phyloP scores from a whole-genome alignment of 179 eudicot species.

The Carnegiea gigantea region DNA sequence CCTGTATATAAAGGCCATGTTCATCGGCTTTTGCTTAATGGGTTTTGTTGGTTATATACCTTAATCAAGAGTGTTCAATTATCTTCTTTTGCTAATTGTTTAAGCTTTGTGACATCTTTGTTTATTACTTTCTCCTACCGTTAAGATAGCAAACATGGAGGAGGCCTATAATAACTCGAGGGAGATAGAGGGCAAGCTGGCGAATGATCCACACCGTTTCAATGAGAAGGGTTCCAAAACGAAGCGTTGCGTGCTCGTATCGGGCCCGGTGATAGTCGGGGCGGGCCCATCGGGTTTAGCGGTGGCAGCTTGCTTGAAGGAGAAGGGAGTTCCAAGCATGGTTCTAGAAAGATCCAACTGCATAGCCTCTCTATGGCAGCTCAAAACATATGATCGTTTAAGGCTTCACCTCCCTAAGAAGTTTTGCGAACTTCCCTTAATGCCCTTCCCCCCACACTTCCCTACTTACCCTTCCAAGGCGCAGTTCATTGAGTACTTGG shows the following conservation, averaged over 20 bases:
- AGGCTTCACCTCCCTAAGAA: conserved; percentile 58
- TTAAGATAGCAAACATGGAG: conserved; percentile 14
- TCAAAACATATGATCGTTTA: conserved; percentile 52
- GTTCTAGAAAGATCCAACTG: conserved; percentile 47
- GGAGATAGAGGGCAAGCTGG: conserved; percentile 41
- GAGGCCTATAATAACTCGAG: conserved; percentile 18
- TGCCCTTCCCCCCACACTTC: conserved; percentile 46
- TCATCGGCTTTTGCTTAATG: not conserved
- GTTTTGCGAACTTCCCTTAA: conserved; percentile 50
- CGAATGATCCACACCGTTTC: conserved; percentile 28
- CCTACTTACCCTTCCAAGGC: conserved; percentile 48
- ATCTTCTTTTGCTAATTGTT: not conserved
- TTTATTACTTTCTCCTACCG: too few relatives aligned
- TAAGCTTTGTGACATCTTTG: too few relatives aligned
- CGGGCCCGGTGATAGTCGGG: conserved; percentile 56
- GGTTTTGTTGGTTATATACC: conserved; percentile 5
- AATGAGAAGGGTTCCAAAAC: not conserved
- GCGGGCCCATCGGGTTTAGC: conserved; percentile 68
- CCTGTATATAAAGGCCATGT: too few relatives aligned
- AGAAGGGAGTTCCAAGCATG: conserved; percentile 42
- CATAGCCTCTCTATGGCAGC: conserved; percentile 57
- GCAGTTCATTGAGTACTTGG: conserved; percentile 51
- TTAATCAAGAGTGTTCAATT: too few relatives aligned
- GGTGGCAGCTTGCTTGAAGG: conserved; percentile 54
- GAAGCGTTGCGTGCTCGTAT: conserved; percentile 31